These are phyloP conservation scores for Eucalyptus caleyi DNA, from an alignment of 345 rosid species.

Conservation along the genomic window DNA sequence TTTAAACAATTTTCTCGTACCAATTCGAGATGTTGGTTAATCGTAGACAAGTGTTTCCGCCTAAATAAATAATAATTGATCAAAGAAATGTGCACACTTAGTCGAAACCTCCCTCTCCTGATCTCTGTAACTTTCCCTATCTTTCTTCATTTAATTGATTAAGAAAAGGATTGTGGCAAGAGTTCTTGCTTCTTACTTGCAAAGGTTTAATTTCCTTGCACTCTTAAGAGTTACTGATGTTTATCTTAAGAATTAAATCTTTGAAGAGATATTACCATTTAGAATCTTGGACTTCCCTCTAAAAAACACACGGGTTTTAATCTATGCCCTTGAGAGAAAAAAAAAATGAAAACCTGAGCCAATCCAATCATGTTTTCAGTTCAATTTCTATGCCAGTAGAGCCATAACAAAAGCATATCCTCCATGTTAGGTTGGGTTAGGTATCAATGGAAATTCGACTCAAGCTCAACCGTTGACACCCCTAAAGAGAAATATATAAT, in stretches of 20 bases:
- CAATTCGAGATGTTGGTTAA: neutral
- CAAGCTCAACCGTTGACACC: neutral
- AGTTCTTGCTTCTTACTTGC: neutral
- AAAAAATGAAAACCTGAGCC: neutral
- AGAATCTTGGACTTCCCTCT: neutral
- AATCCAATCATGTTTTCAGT: neutral
- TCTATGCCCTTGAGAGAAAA: neutral
- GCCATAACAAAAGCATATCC: neutral
- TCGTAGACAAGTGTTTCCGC: neutral
- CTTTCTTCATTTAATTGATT: neutral
- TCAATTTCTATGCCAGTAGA: neutral
- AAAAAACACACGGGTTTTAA: neutral
- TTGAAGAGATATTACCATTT: neutral
- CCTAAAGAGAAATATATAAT: neutral
- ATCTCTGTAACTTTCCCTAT: neutral
- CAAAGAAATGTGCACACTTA: neutral
- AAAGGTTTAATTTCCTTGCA: neutral
- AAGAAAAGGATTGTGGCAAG: neutral
- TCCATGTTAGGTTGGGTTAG: no score
- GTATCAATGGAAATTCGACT: neutral
- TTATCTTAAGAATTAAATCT: neutral
- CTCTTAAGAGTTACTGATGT: neutral
- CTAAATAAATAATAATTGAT: neutral
- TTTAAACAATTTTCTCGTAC: neutral
- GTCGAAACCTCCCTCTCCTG: neutral